Conservation (phyloP, 2,329 filamentous ascomycete genomes). For the Aspergillus fructus region DNA sequence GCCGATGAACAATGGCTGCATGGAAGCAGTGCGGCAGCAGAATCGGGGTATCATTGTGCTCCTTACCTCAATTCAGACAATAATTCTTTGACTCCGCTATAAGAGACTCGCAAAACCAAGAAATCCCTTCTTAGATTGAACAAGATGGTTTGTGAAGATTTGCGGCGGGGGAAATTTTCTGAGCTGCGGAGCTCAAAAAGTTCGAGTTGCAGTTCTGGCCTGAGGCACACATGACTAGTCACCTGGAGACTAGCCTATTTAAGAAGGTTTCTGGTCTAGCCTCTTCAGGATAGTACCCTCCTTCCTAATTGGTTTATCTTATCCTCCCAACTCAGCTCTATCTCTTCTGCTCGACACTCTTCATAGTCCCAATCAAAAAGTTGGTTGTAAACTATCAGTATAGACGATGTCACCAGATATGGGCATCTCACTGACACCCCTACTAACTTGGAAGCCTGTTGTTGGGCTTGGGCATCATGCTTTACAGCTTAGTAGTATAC, state of each 20-base stretch:
- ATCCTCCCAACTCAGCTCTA: no score
- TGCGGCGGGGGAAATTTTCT: conserved; percentile 23
- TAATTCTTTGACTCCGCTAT: background rate
- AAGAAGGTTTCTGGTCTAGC: background rate
- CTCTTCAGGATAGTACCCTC: background rate
- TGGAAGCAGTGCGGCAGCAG: background rate
- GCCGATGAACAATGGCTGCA: conserved; percentile 1
- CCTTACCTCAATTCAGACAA: conserved; percentile 2
- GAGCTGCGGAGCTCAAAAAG: conserved; percentile 18
- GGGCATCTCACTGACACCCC: background rate
- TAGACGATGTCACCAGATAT: background rate
- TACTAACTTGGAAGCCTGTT: background rate
- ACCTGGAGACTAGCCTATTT: conserved; percentile 3
- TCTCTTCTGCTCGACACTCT: background rate
- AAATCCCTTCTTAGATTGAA: background rate
- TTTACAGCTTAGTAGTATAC: background rate
- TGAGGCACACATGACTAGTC: conserved; percentile 8
- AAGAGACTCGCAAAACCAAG: background rate
- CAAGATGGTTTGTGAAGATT: background rate
- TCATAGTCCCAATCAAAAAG: background rate
- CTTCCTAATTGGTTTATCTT: conserved; percentile 4
- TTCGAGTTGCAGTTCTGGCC: conserved; percentile 10
- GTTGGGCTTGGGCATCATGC: background rate
- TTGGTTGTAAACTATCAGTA: background rate
- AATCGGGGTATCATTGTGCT: background rate